Evolutionary conservation across 176 grass and related monocot species (phyloP).

Genomic region (Oryza longistaminata): DNA sequence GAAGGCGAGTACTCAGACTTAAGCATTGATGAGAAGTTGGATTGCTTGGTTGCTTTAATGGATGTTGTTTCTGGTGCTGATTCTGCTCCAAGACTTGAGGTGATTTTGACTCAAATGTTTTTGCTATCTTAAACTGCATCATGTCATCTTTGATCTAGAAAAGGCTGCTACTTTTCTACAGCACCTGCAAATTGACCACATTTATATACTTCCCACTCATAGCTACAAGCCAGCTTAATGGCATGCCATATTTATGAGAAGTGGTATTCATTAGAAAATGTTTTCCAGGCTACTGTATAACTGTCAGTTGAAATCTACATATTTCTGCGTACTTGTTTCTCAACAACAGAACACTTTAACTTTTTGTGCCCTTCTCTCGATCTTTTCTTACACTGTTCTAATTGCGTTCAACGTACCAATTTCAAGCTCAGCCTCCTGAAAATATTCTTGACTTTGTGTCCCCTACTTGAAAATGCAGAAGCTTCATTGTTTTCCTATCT

Average conservation of each 20-base stretch:
- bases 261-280: not conserved
- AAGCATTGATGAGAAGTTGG: slow-evolving; percentile 94
- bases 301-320: not conserved
- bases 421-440: slow-evolving; percentile 15
- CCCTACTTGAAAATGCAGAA: slow-evolving; percentile 20
- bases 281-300: slow-evolving; percentile 13
- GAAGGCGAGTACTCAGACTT: slow-evolving; percentile 90
- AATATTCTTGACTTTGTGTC: slow-evolving; percentile 27
- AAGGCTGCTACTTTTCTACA: slow-evolving; percentile 11
- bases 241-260: not conserved
- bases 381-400: not conserved
- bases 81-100: slow-evolving; percentile 80
- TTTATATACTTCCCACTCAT: not conserved
- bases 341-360: not conserved
- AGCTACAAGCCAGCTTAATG: not conserved
- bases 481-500: slow-evolving; percentile 25
- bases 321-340: not conserved
- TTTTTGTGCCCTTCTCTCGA: slow-evolving; percentile 10
- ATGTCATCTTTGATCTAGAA: slow-evolving; percentile 10
- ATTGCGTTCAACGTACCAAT: not conserved
- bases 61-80: slow-evolving; percentile 81
- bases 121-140: not conserved
- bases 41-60: slow-evolving; percentile 79
- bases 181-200: slow-evolving; percentile 13
- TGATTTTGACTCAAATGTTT: slow-evolving; percentile 35